Evolutionary conservation across 2,329 filamentous ascomycete genomes (phyloP).

Genomic region (Paecilomyces fulvus): DNA sequence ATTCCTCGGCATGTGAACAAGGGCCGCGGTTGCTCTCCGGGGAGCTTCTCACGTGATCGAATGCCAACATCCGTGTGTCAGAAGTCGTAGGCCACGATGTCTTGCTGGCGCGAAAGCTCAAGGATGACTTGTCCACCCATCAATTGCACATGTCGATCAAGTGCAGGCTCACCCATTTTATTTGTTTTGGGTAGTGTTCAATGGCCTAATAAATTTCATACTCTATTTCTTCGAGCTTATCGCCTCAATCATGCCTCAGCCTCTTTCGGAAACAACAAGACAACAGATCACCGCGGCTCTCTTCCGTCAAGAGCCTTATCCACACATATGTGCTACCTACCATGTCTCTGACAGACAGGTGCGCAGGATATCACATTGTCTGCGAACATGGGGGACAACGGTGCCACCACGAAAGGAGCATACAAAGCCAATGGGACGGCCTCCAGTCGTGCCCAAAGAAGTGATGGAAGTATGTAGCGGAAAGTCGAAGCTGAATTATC

Average conservation of each 20-base stretch:
- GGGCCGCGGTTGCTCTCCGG: background rate
- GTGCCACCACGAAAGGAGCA: conserved; percentile 1
- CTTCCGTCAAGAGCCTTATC: conserved; percentile 6
- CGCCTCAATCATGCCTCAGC: background rate
- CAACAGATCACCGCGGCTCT: conserved; percentile 4
- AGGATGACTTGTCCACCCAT: background rate
- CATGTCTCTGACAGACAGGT: conserved; percentile 35
- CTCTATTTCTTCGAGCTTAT: background rate
- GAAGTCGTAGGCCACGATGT: background rate
- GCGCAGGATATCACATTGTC: conserved; percentile 8
- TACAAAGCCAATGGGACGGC: conserved; percentile 3
- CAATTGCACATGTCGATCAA: background rate
- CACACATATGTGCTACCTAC: conserved; percentile 16
- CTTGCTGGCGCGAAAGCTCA: background rate
- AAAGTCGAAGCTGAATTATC: background rate
- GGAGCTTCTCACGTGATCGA: conserved; percentile 25
- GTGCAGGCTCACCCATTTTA: background rate
- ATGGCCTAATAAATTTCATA: background rate
- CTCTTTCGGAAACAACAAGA: conserved; percentile 2
- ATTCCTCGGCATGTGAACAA: conserved; percentile 35
- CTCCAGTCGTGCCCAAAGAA: conserved; percentile 1
- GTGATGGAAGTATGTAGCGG: conserved; percentile 1
- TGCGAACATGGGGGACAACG: conserved; percentile 5
- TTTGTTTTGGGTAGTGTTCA: background rate
- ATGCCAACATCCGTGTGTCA: background rate